Conservation (phyloP, 2,329 filamentous ascomycete species). For the Colletotrichum musicola region DNA sequence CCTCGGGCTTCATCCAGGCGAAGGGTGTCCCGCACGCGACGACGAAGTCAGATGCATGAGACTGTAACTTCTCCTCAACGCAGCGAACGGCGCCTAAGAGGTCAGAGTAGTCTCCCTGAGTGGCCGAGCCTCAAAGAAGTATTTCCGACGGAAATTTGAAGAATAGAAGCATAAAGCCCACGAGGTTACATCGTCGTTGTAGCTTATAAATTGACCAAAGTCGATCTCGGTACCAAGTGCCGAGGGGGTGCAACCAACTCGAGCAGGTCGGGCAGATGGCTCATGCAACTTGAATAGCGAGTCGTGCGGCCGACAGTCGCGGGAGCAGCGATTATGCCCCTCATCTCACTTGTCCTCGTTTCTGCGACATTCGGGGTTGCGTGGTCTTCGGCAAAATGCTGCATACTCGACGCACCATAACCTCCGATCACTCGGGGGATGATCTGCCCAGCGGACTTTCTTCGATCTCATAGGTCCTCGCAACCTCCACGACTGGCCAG, state of each 20-base stretch:
- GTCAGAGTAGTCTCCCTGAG: neutral
- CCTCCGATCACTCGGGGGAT: neutral
- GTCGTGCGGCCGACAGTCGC: neutral
- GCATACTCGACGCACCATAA: neutral
- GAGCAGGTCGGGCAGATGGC: neutral
- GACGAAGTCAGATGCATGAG: neutral
- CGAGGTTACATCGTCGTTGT: conserved; percentile 3
- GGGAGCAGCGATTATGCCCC: neutral
- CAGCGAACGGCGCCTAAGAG: neutral
- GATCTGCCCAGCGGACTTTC: neutral
- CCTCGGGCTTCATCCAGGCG: neutral
- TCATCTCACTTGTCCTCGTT: conserved; percentile 1
- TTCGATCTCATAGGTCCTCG: neutral
- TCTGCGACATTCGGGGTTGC: conserved; percentile 1
- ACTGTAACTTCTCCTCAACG: neutral
- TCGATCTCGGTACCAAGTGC: neutral
- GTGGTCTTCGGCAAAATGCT: neutral
- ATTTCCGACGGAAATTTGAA: neutral
- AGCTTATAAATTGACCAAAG: neutral
- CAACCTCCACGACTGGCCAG: neutral
- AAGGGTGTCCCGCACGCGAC: neutral
- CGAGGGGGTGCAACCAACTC: neutral
- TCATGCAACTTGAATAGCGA: neutral
- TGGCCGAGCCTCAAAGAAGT: neutral
- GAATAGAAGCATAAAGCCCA: neutral